Percentiles rank a stretch among this genome's conserved stretches.
These are phyloP conservation scores for Crithidia expoeki DNA, from an alignment of 208 protist genomes.

Conservation along the genomic window DNA sequence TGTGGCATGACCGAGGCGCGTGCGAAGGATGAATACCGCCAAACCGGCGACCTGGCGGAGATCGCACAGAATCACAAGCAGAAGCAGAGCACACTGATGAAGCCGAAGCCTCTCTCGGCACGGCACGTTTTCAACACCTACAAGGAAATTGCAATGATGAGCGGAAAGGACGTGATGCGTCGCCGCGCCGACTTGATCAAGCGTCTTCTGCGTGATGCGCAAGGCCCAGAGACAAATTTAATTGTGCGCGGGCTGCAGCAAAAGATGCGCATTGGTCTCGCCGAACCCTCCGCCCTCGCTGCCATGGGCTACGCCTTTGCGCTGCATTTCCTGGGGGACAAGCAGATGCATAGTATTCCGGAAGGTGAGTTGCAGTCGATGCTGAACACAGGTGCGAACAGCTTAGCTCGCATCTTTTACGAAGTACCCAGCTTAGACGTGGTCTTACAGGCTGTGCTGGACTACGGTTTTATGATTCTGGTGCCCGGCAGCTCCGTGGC, in stretches of 20 bases:
- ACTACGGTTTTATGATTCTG: constrained; percentile 79
- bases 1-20: constrained; percentile 91
- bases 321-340: constrained; percentile 64
- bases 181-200: constrained; percentile 95
- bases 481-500: constrained; percentile 55
- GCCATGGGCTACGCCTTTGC: constrained; percentile 95
- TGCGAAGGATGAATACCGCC: constrained; percentile 88
- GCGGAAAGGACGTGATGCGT: constrained; percentile 88
- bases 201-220: constrained; percentile 88
- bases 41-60: constrained; percentile 95
- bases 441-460: constrained; percentile 68
- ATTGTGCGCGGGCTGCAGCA: constrained; percentile 97
- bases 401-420: constrained; percentile 74
- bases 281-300: constrained; percentile 95
- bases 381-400: constrained; percentile 60
- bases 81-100: constrained; percentile 90
- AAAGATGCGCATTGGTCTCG: constrained; percentile 98
- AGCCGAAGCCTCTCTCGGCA: constrained; percentile 92
- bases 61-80: constrained; percentile 92
- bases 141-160: constrained; percentile 90
- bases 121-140: constrained; percentile 90
- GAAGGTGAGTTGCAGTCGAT: constrained; percentile 66
- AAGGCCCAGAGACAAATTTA: constrained; percentile 94
- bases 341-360: constrained; percentile 38
- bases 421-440: constrained; percentile 89